Evolutionary conservation across 2,329 filamentous ascomycete species (phyloP).

Genomic region (Bipolaris cookei): DNA sequence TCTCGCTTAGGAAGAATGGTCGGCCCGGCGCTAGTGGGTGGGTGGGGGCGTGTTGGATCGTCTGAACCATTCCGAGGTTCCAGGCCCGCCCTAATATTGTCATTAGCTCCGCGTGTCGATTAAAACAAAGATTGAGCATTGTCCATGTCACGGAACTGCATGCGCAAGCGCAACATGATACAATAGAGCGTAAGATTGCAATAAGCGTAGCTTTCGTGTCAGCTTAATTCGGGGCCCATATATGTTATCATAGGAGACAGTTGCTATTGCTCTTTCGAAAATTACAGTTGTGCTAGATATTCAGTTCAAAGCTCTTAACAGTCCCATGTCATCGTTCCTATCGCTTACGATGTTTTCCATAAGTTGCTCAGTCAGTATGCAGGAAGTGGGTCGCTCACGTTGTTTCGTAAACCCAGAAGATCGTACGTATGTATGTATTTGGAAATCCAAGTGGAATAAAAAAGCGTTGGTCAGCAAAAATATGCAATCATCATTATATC

Average conservation of each 20-base stretch:
- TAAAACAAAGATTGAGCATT: background rate
- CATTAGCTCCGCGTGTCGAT: background rate
- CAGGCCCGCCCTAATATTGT: background rate
- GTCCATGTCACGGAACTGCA: no score
- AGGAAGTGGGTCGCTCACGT: background rate
- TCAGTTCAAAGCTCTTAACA: no score
- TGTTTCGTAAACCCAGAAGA: background rate
- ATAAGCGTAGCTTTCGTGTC: no score
- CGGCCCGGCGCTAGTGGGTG: constrained; percentile 24
- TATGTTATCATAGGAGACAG: no score
- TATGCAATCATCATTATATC: background rate
- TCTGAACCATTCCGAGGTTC: background rate
- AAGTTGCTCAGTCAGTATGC: background rate
- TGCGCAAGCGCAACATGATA: no score
- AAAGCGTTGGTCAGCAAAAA: background rate
- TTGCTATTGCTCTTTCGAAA: no score
- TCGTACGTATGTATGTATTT: background rate
- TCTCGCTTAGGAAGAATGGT: constrained; percentile 32
- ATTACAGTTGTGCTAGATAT: no score
- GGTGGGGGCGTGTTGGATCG: background rate
- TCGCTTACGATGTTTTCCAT: background rate
- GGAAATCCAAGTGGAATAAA: background rate
- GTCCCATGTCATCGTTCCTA: background rate
- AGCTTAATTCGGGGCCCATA: no score
- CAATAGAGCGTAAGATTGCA: no score